Base-by-base conservation (phyloP, 805 yeast species). In the Helenozyma rhizophorensis region DNA sequence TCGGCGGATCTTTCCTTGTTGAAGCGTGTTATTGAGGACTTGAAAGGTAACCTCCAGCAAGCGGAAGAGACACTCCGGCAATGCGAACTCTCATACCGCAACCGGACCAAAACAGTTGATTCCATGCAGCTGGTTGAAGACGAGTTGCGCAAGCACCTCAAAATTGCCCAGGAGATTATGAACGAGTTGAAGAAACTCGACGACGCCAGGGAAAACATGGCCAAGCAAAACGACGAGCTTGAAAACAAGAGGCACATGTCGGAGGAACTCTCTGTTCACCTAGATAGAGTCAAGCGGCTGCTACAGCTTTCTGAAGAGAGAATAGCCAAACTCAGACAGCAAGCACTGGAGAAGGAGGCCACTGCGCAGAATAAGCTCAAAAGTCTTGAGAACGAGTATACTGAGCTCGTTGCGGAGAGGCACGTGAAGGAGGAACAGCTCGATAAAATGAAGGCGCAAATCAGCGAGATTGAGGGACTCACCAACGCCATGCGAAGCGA, bases 1-100 rank as follows among this genome's bases (percentile, higher is more conserved):
- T 69, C 74, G 24, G 79, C 79, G 25, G 76, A 83, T 19, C 77
- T 83, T 9, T 74, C 68, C 24, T 69, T 72, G 23, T 59, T 83
- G 15, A 60, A 62, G 19, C 68, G 67, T 39, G 66, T 75, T 14
- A 78, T 80, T 14, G 58, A 65, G 4, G 80, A 77, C 34, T 60
- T 83, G 54, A 62, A 65, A 29, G 52, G 49, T 14, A 64, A 74
- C 6, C 60, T 78, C 15, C 56, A 59, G 9, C 58, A 60, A 2
- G 48, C 74, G 18, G 57, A 53, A 16, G 39, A 35, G 5, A 34
- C 42, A 10, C 50, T 49, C 23, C 39, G 42, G 12, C 33, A 41
- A 3, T 32, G 50, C 9, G 83, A 80, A 42, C 32, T 39, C 10
- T 65, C 72, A 40, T 65, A 74, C 28, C 60, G 76, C 31, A 76